These are phyloP conservation scores for Periglandula ipomoeae DNA, from an alignment of 2,329 filamentous ascomycete species.

Conservation along the genomic window DNA sequence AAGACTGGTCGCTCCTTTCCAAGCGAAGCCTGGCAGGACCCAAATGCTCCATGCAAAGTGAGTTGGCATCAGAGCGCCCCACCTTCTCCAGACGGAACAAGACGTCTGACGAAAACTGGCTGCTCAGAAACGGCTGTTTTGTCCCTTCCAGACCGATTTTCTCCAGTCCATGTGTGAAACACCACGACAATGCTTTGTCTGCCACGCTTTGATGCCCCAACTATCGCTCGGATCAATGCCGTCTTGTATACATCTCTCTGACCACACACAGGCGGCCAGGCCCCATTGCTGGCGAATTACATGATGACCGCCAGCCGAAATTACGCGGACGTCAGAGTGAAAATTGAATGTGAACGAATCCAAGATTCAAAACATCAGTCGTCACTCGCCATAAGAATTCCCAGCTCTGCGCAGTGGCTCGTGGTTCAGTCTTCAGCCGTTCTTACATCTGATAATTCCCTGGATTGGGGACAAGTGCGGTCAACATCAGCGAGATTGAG, in stretches of 20 bases:
- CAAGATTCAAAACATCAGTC: too few relatives aligned
- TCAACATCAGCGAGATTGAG: too few relatives aligned
- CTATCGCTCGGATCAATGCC: background rate
- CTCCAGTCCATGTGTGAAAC: background rate
- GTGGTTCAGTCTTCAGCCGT: too few relatives aligned
- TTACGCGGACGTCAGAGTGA: too few relatives aligned
- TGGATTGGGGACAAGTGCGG: too few relatives aligned
- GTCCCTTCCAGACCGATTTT: background rate
- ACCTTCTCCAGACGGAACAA: background rate
- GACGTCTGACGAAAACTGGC: background rate
- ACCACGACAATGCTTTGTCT: background rate
- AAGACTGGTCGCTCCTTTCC: constrained; percentile 5
- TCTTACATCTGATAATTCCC: too few relatives aligned
- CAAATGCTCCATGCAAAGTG: constrained; percentile 10
- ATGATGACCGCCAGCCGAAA: too few relatives aligned
- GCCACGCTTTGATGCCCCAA: background rate
- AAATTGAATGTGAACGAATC: too few relatives aligned
- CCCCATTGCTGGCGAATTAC: background rate
- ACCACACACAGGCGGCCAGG: too few relatives aligned
- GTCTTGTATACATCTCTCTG: background rate
- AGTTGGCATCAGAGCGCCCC: constrained; percentile 10
- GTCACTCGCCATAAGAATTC: too few relatives aligned
- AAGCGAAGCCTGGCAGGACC: background rate
- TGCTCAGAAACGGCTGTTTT: background rate
- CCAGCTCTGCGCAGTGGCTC: too few relatives aligned